Percentiles rank a stretch among this genome's conserved stretches.
Conservation (phyloP, 108 stramenopile species). For the Cyclotella baltica region DNA sequence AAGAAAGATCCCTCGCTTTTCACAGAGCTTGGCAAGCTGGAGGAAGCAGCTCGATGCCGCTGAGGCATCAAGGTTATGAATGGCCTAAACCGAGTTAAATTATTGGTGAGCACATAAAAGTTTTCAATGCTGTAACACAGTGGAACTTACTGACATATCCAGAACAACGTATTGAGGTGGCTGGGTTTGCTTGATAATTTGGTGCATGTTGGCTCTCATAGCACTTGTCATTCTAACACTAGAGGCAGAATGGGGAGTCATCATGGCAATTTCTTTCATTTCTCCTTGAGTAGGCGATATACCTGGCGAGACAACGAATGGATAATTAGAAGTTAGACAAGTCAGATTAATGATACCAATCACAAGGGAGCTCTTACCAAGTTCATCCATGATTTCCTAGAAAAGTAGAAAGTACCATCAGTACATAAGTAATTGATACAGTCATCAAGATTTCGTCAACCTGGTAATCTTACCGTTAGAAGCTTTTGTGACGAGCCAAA, state of each 20-base stretch:
- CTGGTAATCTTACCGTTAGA: slow-evolving; percentile 28
- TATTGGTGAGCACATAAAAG: background rate
- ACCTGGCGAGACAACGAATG: background rate
- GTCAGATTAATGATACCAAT: background rate
- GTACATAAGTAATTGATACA: no score
- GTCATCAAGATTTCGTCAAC: background rate
- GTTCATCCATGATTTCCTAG: slow-evolving; percentile 61
- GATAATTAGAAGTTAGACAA: background rate
- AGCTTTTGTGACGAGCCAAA: slow-evolving; percentile 76
- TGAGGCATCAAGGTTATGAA: slow-evolving; percentile 78
- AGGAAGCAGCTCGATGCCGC: slow-evolving; percentile 81
- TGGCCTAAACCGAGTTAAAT: slow-evolving; percentile 2
- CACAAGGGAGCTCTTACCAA: slow-evolving; percentile 24
- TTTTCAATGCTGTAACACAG: background rate
- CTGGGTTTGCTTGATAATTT: slow-evolving; percentile 1
- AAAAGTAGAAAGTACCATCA: background rate
- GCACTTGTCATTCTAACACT: slow-evolving; percentile 8
- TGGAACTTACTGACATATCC: slow-evolving; percentile 55
- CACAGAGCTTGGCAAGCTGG: slow-evolving; percentile 76
- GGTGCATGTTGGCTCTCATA: background rate
- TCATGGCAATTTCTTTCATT: slow-evolving; percentile 23
- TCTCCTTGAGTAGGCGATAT: slow-evolving; percentile 41
- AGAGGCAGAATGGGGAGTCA: slow-evolving; percentile 30
- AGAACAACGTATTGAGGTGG: slow-evolving; percentile 72
- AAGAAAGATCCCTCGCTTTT: slow-evolving; percentile 69